These are phyloP conservation scores for Dryas octopetala DNA, from an alignment of 306 rosid species.

Conservation along the genomic window DNA sequence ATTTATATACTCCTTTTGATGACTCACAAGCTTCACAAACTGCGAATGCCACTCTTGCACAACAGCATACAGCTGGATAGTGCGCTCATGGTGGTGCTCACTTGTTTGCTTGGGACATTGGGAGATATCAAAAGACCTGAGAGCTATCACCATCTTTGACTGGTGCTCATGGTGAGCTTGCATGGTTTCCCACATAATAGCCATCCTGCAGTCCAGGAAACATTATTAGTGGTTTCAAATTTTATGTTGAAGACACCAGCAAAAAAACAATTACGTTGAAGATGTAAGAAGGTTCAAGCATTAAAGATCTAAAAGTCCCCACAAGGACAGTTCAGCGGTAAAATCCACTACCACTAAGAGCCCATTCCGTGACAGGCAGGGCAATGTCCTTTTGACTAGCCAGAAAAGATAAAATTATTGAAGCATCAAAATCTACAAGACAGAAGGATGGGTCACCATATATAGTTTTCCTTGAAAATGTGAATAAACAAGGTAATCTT, in stretches of 20 bases:
- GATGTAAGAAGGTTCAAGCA: background rate
- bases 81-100: conserved; percentile 79
- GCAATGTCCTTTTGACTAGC: background rate
- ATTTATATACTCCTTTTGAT: conserved; percentile 72
- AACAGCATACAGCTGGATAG: conserved; percentile 59
- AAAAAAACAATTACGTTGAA: background rate
- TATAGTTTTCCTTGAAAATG: background rate
- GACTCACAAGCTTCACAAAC: conserved; percentile 55
- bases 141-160: conserved; percentile 31
- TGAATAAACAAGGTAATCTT: background rate
- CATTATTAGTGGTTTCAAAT: conserved; percentile 13
- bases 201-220: conserved; percentile 67
- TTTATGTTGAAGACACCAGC: background rate
- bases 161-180: conserved; percentile 54
- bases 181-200: conserved; percentile 77
- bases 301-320: background rate
- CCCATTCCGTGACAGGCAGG: background rate
- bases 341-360: background rate
- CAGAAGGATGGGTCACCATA: background rate
- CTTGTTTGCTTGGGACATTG: conserved; percentile 79
- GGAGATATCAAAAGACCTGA: conserved; percentile 54
- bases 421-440: background rate
- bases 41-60: conserved; percentile 76
- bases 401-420: background rate
- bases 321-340: background rate